phyloP scores from a whole-genome alignment of 495 filamentous ascomycete genomes.

The Parathielavia hyrcaniae region DNA sequence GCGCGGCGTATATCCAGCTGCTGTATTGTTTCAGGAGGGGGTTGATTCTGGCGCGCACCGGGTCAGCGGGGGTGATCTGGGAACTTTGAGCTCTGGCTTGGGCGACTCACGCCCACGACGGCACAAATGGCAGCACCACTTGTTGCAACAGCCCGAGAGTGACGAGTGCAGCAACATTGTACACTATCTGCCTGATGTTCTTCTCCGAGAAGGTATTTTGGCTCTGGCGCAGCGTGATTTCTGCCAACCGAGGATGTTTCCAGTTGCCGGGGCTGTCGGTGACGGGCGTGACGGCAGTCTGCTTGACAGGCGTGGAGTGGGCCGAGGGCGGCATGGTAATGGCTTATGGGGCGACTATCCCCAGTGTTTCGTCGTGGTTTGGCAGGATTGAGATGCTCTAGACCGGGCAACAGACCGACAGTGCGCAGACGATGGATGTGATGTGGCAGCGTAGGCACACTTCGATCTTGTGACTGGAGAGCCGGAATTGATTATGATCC shows the following conservation, averaged over 20 bases:
- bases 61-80: neutral
- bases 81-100: neutral
- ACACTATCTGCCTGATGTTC: slow-evolving; percentile 58
- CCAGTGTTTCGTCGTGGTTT: no score
- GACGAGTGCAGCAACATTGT: slow-evolving; percentile 55
- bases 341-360: no score
- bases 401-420: neutral
- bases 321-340: slow-evolving; percentile 20
- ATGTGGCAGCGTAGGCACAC: neutral
- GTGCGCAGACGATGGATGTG: neutral
- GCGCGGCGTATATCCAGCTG: slow-evolving; percentile 30
- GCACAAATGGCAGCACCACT: slow-evolving; percentile 23
- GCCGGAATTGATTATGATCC: neutral
- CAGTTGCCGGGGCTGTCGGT: slow-evolving; percentile 65
- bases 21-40: slow-evolving; percentile 26
- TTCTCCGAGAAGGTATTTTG: slow-evolving; percentile 64
- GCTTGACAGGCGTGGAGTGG: slow-evolving; percentile 42
- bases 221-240: slow-evolving; percentile 69
- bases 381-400: no score
- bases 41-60: slow-evolving; percentile 11
- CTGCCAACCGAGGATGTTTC: slow-evolving; percentile 74
- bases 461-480: neutral
- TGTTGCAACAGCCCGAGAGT: slow-evolving; percentile 35
- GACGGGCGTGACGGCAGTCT: slow-evolving; percentile 33
- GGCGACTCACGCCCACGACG: slow-evolving; percentile 23